phyloP scores from a whole-genome alignment of 495 filamentous ascomycete species.

The Trichocladium uniseriatum region DNA sequence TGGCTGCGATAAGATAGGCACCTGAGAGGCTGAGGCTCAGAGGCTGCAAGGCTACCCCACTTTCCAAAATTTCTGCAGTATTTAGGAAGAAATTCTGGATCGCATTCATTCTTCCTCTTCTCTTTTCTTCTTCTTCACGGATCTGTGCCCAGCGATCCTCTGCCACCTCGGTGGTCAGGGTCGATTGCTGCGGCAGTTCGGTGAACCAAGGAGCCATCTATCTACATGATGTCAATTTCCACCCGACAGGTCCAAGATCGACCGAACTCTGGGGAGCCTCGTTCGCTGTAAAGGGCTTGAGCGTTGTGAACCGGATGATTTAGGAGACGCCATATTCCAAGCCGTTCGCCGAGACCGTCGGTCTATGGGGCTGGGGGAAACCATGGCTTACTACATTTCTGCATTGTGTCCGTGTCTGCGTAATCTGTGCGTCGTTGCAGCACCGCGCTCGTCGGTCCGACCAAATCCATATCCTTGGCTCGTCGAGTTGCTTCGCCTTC shows the following conservation, averaged over 20 bases:
- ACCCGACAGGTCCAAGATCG: conserved; percentile 86
- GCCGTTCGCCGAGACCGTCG: conserved; percentile 76
- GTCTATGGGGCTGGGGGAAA: conserved; percentile 77
- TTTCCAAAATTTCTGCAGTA: conserved; percentile 20
- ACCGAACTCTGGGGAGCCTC: conserved; percentile 49
- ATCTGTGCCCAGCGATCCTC: conserved; percentile 80
- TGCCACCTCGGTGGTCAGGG: conserved; percentile 50
- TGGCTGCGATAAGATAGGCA: conserved; percentile 23
- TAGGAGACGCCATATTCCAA: conserved; percentile 77
- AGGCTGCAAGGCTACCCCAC: conserved; percentile 13
- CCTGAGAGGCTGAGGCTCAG: background rate
- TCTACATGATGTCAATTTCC: conserved; percentile 73
- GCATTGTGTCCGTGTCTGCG: background rate
- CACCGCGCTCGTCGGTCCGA: no score
- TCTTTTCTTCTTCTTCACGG: conserved; percentile 47
- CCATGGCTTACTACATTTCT: conserved; percentile 68
- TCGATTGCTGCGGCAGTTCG: conserved; percentile 76
- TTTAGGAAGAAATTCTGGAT: conserved; percentile 6
- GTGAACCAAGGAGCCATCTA: conserved; percentile 71
- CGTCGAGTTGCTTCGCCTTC: no score
- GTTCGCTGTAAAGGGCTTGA: conserved; percentile 52
- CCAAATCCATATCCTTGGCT: no score
- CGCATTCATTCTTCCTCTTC: conserved; percentile 9
- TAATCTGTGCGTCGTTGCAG: background rate
- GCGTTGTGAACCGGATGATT: conserved; percentile 42